Evolutionary conservation across 83 land plant genomes (phyloP), one percentile per base, ranked within the genome.

Genomic region (Isoetes engelmannii): DNA sequence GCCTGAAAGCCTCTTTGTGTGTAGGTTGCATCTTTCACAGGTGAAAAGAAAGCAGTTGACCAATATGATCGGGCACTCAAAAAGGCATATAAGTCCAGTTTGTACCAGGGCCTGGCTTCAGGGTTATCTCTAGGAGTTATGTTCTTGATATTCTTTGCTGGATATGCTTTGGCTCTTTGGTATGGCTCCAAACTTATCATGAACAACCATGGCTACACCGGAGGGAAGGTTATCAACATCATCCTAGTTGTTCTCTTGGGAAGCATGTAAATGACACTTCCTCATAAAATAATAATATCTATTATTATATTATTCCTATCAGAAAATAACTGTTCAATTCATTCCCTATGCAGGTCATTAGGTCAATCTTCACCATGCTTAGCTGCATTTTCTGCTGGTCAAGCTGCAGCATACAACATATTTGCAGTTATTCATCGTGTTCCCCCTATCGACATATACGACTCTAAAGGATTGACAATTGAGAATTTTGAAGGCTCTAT

Each of bases 381-480:
- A 45, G 78, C 64, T 60, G 88, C 95, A 37, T 84, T 87, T 78
- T 84, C 86, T 49, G 68, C 86, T 46, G 94, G 94, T 28, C 76
- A 72, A 74, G 94, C 89, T 50, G 94, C 94, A 58, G 87, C 90
- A n/a, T 89, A 82, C 68, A 89, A 89, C 64, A 84, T 89, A 87
- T 89, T 89, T 75, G 85, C 86, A 76, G 84, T 89, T 7, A 89
- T 89, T 45, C 67, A 83, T 55, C 63, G 95, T 9, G 76, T 75
- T 64, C 88, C 95, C 28, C 44, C 45, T 51, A 89, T 89, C 21
- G 88, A 89, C 78, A 66, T 81, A 13, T 84, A 60, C 44, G 86
- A 86, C 56, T 65, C 71, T 21, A 81, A 51, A 19, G 95, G 95
- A 6, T 44, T 69, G 3, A 74, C 76, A 0, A 46, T 80, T 10